phyloP scores from a whole-genome alignment of 352 stramenopile genomes.

The Phytopythium litorale region DNA sequence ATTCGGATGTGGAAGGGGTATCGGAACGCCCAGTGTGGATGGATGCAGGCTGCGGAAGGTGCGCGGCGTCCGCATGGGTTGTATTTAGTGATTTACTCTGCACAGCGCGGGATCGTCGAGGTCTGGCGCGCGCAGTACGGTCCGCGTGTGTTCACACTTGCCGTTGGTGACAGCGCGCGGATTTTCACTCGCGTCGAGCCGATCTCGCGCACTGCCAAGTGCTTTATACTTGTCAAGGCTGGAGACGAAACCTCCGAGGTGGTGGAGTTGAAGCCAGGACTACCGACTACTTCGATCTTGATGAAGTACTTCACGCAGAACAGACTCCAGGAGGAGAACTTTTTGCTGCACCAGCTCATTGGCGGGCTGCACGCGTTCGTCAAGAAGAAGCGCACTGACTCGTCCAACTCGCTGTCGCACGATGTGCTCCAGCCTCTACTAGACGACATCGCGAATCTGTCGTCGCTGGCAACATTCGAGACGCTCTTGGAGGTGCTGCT shows the following conservation, averaged over 20 bases:
- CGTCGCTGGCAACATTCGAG: constrained; percentile 63
- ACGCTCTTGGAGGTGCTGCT: constrained; percentile 70
- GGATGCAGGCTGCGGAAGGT: constrained; percentile 74
- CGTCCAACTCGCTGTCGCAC: constrained; percentile 38
- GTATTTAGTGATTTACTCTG: constrained; percentile 85
- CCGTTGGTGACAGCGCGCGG: constrained; percentile 57
- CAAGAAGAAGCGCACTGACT: constrained; percentile 50
- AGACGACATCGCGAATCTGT: constrained; percentile 59
- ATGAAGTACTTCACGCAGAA: constrained; percentile 87
- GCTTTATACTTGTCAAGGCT: constrained; percentile 42
- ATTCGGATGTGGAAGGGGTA: constrained; percentile 89
- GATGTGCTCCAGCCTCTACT: constrained; percentile 49
- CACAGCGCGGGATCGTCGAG: constrained; percentile 77
- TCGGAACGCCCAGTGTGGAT: constrained; percentile 73
- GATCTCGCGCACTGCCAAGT: constrained; percentile 32
- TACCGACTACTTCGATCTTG: constrained; percentile 57
- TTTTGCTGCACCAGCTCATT: constrained; percentile 77
- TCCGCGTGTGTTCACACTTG: constrained; percentile 68
- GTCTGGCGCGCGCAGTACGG: constrained; percentile 78
- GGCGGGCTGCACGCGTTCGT: constrained; percentile 65
- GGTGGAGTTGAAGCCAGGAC: constrained; percentile 50
- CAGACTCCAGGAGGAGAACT: constrained; percentile 86
- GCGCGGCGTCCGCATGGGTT: constrained; percentile 39
- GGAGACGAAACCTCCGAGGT: constrained; percentile 36
- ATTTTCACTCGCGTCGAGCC: constrained; percentile 59